Base-by-base conservation (phyloP, 2,329 filamentous ascomycete species). In the Colletotrichum destructivum region DNA sequence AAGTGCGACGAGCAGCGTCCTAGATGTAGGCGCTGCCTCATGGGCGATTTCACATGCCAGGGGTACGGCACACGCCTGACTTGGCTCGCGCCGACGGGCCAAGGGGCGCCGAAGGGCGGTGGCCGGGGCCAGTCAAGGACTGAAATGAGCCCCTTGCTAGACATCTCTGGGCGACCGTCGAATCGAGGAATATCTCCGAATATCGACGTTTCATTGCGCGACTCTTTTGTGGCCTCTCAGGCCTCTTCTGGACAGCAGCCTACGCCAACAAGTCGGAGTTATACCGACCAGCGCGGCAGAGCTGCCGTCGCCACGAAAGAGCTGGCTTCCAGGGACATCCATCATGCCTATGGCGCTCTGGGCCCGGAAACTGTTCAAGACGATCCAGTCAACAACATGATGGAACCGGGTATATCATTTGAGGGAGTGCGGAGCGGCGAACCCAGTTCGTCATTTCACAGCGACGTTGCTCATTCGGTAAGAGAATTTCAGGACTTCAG, bases 1-100 rank as follows among this genome's bases (percentile, higher is more conserved):
- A 82, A 81, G 74, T 69, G 66, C 35, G 81, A 82, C 61, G 81
- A 82, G 73, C 73, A 68, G 52, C 75, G 75, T 18, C 81, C 81
- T 1, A 69, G 64, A 13, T 82, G 80, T 42, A 62, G 15, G 21
- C 51, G 66, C 18, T 69, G 66, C 31, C 18, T 46, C 4, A 23
- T 21, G n/a, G 66, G 66, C 13, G 31, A 49, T 4, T 63, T 69
- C n/a, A 21, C 31, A 12, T 69, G 66, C 11, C 66, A 63, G 6
- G 66, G 66, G n/a, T 69, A 69, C 23, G 66, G 21, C 23, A 56
- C 35, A 5, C 59, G 66, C 18, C 54, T 69, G 47, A 52, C 66
- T 3, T 69, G 66, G 66, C 40, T 69, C 4, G 3, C 64, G 3
- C 40, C 64, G 4, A 61, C 38, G 21, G 21, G 38, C n/a, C 46